These are phyloP conservation scores for Brassica carinata DNA, from an alignment of 345 rosid species.

Conservation along the genomic window DNA sequence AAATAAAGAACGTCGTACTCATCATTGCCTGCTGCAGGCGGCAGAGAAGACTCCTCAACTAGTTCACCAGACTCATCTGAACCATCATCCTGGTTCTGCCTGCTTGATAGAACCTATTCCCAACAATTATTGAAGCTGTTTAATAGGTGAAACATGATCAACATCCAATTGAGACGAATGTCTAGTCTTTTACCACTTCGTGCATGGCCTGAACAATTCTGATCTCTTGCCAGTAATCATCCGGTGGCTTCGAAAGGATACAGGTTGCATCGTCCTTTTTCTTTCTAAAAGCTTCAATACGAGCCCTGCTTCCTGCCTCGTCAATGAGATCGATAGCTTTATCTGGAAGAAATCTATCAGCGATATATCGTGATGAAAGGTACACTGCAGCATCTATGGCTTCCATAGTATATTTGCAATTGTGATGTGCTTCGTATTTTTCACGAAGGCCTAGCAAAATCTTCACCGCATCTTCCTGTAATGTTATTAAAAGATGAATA, in stretches of 20 bases:
- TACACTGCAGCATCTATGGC: constrained; percentile 94
- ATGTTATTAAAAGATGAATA: constrained; percentile 14
- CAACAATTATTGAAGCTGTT: constrained; percentile 11
- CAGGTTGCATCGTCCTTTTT: constrained; percentile 75
- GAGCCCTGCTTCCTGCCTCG: constrained; percentile 98
- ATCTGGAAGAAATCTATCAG: constrained; percentile 96
- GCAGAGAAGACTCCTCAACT: constrained; percentile 53
- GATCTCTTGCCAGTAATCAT: constrained; percentile 98
- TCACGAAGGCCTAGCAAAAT: constrained; percentile 85
- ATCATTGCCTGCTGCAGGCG: constrained; percentile 52
- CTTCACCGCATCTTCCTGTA: constrained; percentile 87
- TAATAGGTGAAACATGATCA: constrained; percentile 7
- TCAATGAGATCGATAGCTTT: constrained; percentile 98
- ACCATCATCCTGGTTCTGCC: constrained; percentile 48
- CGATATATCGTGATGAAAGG: constrained; percentile 80
- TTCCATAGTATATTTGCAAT: constrained; percentile 74
- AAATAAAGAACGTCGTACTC: constrained; percentile 51
- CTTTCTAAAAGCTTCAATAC: constrained; percentile 76
- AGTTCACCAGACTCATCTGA: constrained; percentile 52
- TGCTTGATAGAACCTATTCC: constrained; percentile 65
- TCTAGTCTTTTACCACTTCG: constrained; percentile 66
- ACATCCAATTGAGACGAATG: neutral
- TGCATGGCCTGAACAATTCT: constrained; percentile 96
- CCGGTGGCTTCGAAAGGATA: constrained; percentile 82
- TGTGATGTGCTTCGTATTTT: constrained; percentile 92